Evolutionary conservation across 202 grass and related monocot genomes (phyloP), one percentile per base, ranked within the genome.

Genomic region (Cymbopogon flexuosus): DNA sequence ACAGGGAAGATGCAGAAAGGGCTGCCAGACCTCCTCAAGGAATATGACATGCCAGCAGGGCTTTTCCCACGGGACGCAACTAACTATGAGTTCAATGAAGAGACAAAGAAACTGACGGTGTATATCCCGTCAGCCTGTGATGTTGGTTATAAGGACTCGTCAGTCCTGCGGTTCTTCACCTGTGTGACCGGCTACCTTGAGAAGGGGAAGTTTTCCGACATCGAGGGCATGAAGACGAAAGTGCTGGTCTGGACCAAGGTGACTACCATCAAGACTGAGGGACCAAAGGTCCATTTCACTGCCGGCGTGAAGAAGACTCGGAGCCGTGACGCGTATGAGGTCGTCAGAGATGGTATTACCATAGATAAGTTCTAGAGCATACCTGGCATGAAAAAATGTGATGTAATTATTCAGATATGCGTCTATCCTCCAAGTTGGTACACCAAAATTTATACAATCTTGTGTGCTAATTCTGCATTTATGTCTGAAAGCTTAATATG

Each of bases 1-100:
- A 5, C 85, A 99, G 96, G 96, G 78, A 99, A 95, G 88, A 87
- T 99, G 90, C 90, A 99, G 84, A 99, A 95, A 83, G 82, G 90
- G 35, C 72, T 99, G 27, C 90, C 90, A 62, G 92, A 99, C 1
- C 82, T 99, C 54, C 92, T 99, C 16, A 88, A 85, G 85, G 92
- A 95, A 19, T 95, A 90, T 65, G 96, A 99, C 54, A 45, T 99
- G 79, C 96, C 96, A 45, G 81, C 81, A 4, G 96, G 96, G 31
- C 83, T 99, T 59, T 99, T 99, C 77, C 92, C 96, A 6, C 86
- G 86, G 40, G 96, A 93, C 33, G 87, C 88, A 2, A 99, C 96
- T 57, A 94, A 99, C 78, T 99, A 99, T 9, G 92, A 99, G 62
- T 95, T 99, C 73, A 95, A 93, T 3, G 92, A 99, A 68, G 96